phyloP scores from a whole-genome alignment of 2,329 filamentous ascomycete genomes.

The Rutstroemia sp. region DNA sequence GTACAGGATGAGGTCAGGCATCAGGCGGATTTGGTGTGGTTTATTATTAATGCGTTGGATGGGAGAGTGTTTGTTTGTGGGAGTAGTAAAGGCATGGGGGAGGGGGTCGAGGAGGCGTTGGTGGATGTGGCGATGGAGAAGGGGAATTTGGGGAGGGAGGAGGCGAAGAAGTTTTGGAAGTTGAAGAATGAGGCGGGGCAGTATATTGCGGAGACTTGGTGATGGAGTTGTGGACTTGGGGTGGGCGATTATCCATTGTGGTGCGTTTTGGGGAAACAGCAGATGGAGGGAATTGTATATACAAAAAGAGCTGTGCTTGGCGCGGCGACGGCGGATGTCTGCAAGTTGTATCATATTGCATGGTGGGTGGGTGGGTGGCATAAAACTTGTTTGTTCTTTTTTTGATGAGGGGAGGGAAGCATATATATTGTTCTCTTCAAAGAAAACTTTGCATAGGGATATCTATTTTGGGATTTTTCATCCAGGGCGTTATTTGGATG shows the following conservation, averaged over 20 bases:
- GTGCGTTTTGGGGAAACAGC: neutral
- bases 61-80: constrained; percentile 95
- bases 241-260: neutral
- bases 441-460: too few species aligned
- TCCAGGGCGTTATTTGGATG: too few species aligned
- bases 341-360: too few species aligned
- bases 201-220: constrained; percentile 84
- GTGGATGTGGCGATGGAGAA: constrained; percentile 89
- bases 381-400: too few species aligned
- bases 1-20: constrained; percentile 91
- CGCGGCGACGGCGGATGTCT: too few species aligned
- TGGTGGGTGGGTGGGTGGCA: too few species aligned
- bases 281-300: neutral
- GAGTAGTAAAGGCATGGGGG: constrained; percentile 92
- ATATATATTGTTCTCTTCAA: too few species aligned
- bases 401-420: too few species aligned
- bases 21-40: constrained; percentile 97
- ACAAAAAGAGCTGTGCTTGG: too few species aligned
- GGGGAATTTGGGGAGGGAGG: constrained; percentile 74
- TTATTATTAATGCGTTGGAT: constrained; percentile 92
- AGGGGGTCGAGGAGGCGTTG: constrained; percentile 83
- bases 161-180: constrained; percentile 82
- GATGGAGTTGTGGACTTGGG: constrained; percentile 10
- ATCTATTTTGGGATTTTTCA: too few species aligned
- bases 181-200: constrained; percentile 88